These are phyloP conservation scores for Poa annua DNA, from an alignment of 176 grass and related monocot species.

Conservation along the genomic window DNA sequence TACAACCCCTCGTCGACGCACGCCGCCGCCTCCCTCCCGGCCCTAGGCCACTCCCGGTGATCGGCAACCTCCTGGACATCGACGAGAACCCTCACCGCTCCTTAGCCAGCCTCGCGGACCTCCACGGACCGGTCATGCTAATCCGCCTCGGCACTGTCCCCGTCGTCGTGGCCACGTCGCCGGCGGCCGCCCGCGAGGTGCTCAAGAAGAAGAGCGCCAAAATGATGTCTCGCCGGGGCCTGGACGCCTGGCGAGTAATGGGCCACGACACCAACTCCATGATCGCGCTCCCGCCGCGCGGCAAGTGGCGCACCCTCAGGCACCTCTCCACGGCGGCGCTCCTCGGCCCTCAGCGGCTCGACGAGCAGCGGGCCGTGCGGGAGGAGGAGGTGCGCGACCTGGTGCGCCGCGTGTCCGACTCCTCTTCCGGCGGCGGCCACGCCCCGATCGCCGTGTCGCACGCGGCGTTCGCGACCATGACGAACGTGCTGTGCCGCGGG, in stretches of 20 bases:
- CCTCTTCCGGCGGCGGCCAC: neutral
- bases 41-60: conserved; percentile 13
- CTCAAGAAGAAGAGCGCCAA: neutral
- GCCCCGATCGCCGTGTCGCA: conserved; percentile 1
- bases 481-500: conserved; percentile 23
- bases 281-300: conserved; percentile 19
- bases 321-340: neutral
- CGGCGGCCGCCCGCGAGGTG: neutral
- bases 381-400: conserved; percentile 10
- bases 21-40: neutral
- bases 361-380: neutral
- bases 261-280: conserved; percentile 9
- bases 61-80: conserved; percentile 35
- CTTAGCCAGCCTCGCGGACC: conserved; percentile 5
- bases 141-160: conserved; percentile 14
- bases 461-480: conserved; percentile 20
- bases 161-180: neutral
- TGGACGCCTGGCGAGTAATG: conserved; percentile 10
- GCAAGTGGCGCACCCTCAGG: conserved; percentile 23
- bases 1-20: neutral
- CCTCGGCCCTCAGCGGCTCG: neutral
- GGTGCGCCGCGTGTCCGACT: neutral
- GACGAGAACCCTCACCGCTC: neutral
- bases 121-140: conserved; percentile 30
- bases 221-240: neutral